Base-by-base conservation (phyloP, 371 early-diverging fungal genomes). In the Zychaea mexicana region DNA sequence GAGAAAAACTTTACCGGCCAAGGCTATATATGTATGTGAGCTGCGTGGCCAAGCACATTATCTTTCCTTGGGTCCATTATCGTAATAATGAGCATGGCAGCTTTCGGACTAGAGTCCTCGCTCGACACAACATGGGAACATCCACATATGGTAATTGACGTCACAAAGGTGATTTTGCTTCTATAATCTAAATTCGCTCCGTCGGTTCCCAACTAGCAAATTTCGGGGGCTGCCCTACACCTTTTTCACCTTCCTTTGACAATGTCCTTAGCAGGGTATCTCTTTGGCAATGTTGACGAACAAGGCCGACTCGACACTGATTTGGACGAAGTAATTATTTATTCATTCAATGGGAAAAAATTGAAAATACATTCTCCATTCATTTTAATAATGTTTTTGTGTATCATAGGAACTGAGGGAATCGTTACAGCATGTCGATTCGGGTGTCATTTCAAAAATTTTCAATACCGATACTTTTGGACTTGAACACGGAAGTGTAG, bases 201-300 rank as follows among this genome's bases (percentile, higher is more conserved):
- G n/a, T n/a, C n/a, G n/a, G n/a, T n/a, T n/a, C n/a, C n/a, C n/a
- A n/a, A n/a, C n/a, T n/a, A n/a, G n/a, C n/a, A n/a, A n/a, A n/a
- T n/a, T n/a, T n/a, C n/a, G n/a, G n/a, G 38, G 9, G 38, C 38
- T 36, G 38, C 38, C 38, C n/a, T n/a, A n/a, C n/a, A n/a, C 9
- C 38, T 15, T 36, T 36, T 36, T 36, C 38, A 15, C 38, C 7
- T 15, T 36, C 7, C 38, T 36, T 36, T 15, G 15, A n/a, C 57
- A 52, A 88, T 86, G 88, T 90, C 90, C 28, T 83, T 87, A 24
- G 85, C 89, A 39, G 85, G 89, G 26, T 92, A 88, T 69, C 81
- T 94, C 45, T 94, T 94, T 78, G 96, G 96, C 42, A 96, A 96
- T 77, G 90, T 94, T 10, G 94, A 94, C 75, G 89, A 92, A 60